A percentile compares a stretch with the other conserved stretches of the same genome.
Evolutionary conservation across 2,329 filamentous ascomycete species (phyloP).

Genomic region (Didymella pomorum): DNA sequence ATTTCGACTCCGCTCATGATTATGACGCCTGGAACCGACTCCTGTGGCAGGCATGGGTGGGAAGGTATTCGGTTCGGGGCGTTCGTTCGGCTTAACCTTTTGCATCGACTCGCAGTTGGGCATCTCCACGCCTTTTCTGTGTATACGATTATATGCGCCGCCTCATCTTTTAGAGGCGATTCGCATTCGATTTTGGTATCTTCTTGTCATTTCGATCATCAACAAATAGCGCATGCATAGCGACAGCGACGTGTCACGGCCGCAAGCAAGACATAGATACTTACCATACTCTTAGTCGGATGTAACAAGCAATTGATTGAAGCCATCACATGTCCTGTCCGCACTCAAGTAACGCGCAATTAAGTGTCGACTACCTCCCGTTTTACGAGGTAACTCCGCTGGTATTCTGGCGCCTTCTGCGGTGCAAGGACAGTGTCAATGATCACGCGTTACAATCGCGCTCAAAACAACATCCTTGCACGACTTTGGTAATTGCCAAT

Average conservation of each 20-base stretch:
- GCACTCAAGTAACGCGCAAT: too few relatives aligned
- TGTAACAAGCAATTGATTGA: too few relatives aligned
- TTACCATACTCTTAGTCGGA: not conserved
- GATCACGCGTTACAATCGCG: slow-evolving; percentile 2
- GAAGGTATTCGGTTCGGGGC: slow-evolving; percentile 18
- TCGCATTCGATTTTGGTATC: slow-evolving; percentile 11
- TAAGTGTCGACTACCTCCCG: too few relatives aligned
- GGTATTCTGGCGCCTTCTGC: too few relatives aligned
- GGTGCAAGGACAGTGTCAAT: not conserved
- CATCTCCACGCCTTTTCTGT: slow-evolving; percentile 15
- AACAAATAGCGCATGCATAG: slow-evolving; percentile 16
- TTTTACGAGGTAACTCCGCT: too few relatives aligned
- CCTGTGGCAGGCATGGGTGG: slow-evolving; percentile 17
- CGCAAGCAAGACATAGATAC: slow-evolving; percentile 4
- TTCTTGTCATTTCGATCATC: not conserved
- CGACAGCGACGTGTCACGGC: slow-evolving; percentile 13
- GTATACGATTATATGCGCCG: slow-evolving; percentile 12
- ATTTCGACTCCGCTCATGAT: slow-evolving; percentile 21
- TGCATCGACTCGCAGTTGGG: slow-evolving; percentile 17
- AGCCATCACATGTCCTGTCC: too few relatives aligned
- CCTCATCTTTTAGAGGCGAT: slow-evolving; percentile 2
- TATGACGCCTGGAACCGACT: slow-evolving; percentile 21
- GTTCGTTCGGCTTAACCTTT: slow-evolving; percentile 16
- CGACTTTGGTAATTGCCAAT: slow-evolving; percentile 26
- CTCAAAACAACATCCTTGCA: slow-evolving; percentile 25